These are phyloP conservation scores for Trichoderma harzianum DNA, from an alignment of 2,329 filamentous ascomycete species.

Conservation along the genomic window DNA sequence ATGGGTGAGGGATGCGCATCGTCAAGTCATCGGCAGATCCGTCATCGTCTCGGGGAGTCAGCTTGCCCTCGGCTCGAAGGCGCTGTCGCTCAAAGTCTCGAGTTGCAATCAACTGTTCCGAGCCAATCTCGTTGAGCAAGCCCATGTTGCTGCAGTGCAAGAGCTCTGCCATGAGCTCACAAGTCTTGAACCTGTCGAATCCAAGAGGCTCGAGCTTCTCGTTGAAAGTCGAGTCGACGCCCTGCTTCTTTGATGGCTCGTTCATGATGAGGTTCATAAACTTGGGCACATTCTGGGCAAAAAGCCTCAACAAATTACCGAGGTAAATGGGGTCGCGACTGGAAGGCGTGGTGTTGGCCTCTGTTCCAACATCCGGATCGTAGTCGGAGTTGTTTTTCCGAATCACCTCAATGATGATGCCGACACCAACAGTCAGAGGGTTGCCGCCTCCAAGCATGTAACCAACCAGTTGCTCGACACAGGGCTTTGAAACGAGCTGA, in stretches of 20 bases:
- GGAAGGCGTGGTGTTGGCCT: conserved; percentile 74
- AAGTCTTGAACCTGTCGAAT: conserved; percentile 98
- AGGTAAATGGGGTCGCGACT: conserved; percentile 93
- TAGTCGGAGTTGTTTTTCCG: conserved; percentile 99
- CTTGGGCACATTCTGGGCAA: conserved; percentile 85
- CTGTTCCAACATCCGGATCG: conserved; percentile 83
- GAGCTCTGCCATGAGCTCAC: conserved; percentile 96
- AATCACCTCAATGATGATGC: conserved; percentile 97
- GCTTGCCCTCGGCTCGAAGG: conserved; percentile 71
- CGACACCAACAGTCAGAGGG: conserved; percentile 90
- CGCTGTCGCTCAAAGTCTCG: conserved; percentile 79
- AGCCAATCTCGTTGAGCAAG: conserved; percentile 84
- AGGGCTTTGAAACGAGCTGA: conserved; percentile 83
- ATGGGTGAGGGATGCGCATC: conserved; percentile 52
- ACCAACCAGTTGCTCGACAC: conserved; percentile 77
- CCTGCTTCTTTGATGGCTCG: conserved; percentile 67
- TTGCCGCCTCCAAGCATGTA: conserved; percentile 95
- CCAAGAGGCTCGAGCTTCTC: conserved; percentile 88
- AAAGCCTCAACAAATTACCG: conserved; percentile 81
- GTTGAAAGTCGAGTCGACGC: conserved; percentile 83
- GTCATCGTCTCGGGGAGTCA: conserved; percentile 45
- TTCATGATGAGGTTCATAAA: conserved; percentile 91
- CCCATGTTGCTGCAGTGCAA: conserved; percentile 99
- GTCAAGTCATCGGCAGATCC: conserved; percentile 56
- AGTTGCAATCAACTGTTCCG: conserved; percentile 77